These are phyloP conservation scores for Pseudohalonectria lignicola DNA, from an alignment of 2,329 filamentous ascomycete genomes.

Conservation along the genomic window DNA sequence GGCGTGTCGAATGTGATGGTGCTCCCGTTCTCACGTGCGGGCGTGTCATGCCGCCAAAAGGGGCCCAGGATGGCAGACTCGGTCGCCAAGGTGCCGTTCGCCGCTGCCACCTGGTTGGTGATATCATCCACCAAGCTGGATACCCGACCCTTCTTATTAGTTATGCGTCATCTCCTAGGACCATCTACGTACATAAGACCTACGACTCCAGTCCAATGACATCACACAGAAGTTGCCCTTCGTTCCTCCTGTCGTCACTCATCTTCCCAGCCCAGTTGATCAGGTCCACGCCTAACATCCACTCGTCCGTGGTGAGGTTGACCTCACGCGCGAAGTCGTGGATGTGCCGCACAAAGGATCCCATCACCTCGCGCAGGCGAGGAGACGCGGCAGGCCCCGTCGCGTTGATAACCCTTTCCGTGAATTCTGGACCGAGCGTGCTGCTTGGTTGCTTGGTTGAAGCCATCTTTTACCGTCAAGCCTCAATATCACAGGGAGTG, in stretches of 20 bases:
- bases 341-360: conserved; percentile 48
- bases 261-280: conserved; percentile 50
- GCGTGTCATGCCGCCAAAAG: conserved; percentile 54
- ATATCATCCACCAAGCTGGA: conserved; percentile 47
- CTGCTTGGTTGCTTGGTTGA: background rate
- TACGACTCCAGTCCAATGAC: conserved; percentile 47
- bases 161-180: background rate
- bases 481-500: too few relatives aligned
- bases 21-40: conserved; percentile 42
- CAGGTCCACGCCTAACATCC: conserved; percentile 52
- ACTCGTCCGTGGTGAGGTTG: conserved; percentile 55
- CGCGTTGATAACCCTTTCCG: conserved; percentile 49
- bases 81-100: conserved; percentile 29
- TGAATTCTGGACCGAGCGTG: conserved; percentile 34
- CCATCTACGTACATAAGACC: conserved; percentile 3
- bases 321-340: conserved; percentile 60
- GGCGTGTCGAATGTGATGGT: conserved; percentile 36
- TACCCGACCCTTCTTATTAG: background rate
- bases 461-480: too few relatives aligned
- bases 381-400: conserved; percentile 52
- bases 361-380: conserved; percentile 45
- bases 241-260: conserved; percentile 46
- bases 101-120: conserved; percentile 42
- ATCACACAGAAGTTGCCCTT: conserved; percentile 52
- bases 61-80: conserved; percentile 51